A percentile compares a stretch with the other conserved stretches of the same genome.
Evolutionary conservation across 495 filamentous ascomycete genomes (phyloP).

Genomic region (Xylaria cubensis): DNA sequence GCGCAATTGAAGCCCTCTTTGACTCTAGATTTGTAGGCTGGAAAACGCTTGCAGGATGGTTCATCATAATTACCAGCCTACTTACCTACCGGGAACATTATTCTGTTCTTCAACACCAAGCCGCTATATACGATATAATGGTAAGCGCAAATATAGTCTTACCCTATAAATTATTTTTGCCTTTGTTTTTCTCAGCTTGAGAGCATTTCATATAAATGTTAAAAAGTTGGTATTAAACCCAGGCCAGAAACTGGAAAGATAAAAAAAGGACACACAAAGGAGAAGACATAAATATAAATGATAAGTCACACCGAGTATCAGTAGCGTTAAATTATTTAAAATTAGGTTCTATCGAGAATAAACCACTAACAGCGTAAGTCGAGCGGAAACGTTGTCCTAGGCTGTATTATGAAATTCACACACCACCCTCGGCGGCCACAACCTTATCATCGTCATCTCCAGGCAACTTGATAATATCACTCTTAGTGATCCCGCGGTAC

Average conservation of each 20-base stretch:
- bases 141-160: not conserved
- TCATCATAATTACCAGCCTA: not conserved
- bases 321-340: constrained; percentile 4
- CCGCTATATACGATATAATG: not conserved
- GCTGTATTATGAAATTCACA: constrained; percentile 13
- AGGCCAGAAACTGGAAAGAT: not conserved
- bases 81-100: not conserved
- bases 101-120: not conserved
- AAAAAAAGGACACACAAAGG: not conserved
- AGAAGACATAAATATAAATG: not conserved
- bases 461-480: constrained; percentile 33
- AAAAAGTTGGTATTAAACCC: not conserved
- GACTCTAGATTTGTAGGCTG: not conserved
- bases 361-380: not conserved
- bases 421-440: constrained; percentile 16
- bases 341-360: not conserved
- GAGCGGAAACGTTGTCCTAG: not conserved
- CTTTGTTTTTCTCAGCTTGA: not conserved
- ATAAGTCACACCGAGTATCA: not conserved
- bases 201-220: not conserved
- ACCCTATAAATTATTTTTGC: not conserved
- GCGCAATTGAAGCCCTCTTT: not conserved
- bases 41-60: not conserved
- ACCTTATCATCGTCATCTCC: constrained; percentile 35
- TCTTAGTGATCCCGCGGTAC: constrained; percentile 43